Base-by-base conservation (phyloP, 2,329 filamentous ascomycete species). In the Aspergillus tanneri region DNA sequence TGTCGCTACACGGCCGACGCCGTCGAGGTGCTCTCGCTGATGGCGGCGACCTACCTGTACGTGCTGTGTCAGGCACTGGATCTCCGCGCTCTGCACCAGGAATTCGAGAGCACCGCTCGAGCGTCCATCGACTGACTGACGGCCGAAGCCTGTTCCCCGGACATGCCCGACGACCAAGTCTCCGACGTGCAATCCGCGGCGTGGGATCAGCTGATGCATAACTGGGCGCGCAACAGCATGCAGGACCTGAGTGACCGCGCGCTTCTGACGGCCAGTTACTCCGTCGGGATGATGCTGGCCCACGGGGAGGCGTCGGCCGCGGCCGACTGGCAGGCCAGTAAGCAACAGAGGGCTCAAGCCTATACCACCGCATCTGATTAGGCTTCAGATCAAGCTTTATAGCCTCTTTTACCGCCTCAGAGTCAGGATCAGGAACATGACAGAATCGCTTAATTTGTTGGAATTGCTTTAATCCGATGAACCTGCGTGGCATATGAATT, bases 51-150 rank as follows among this genome's bases (percentile, higher is more conserved):
- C 0, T 75, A 81, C 42, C 59, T 84, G 0, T 75, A 78, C 36
- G 69, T 76, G 1, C 64, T 77, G 0, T 85, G 82, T 52, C 82
- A 86, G 61, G 83, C 81, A 0, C 62, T 80, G 0, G 77, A 80
- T 56, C 61, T 80, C 3, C 68, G 77, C 3, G 71, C 62, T 3
- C 21, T 55, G 6, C 45, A 55, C n/a, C 10, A 43, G 14, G 42
- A 43, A 7, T 54, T 54, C 11, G 40, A 44, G 10, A 30, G 24
- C 4, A 9, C 27, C 10, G 35, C 36, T 4, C 25, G 22, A 6
- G 10, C 3, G 4, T 7, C 40, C 5, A 18, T 48, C 22, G 21
- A 44, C 44, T 7, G 12, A 2, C 32, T 40, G 6, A 12, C 14
- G 2, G 44, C 25, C 10, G 4, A 39, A n/a, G 34, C 40, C 8